A percentile compares a stretch with the other conserved stretches of the same genome.
These are phyloP conservation scores for Thermothielavioides terrestris DNA, from an alignment of 495 filamentous ascomycete species.

Conservation along the genomic window DNA sequence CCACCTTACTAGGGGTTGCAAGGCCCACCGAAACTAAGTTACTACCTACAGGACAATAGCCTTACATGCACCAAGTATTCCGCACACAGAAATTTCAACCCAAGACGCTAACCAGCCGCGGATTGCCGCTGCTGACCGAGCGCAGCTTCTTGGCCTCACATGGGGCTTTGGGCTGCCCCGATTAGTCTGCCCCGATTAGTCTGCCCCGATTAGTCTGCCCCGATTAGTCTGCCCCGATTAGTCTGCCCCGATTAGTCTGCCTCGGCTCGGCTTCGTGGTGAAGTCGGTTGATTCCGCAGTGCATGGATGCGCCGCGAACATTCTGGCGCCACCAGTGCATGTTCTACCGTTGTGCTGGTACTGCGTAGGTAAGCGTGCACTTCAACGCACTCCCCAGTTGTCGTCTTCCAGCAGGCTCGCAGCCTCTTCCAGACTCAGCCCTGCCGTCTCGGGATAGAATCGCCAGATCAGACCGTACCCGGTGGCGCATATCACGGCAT, in stretches of 20 bases:
- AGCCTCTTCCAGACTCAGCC: constrained; percentile 73
- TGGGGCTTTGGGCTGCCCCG: background rate
- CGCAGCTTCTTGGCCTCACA: background rate
- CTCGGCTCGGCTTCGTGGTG: too few relatives aligned
- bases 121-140: constrained; percentile 10
- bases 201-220: background rate
- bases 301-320: constrained; percentile 7
- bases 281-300: background rate
- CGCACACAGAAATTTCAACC: too few relatives aligned
- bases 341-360: background rate
- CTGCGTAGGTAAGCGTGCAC: too few relatives aligned
- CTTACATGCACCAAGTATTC: too few relatives aligned
- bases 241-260: too few relatives aligned
- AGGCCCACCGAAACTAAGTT: too few relatives aligned
- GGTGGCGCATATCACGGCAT: constrained; percentile 57
- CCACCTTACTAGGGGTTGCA: background rate
- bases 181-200: background rate
- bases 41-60: too few relatives aligned
- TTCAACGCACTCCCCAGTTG: constrained; percentile 56
- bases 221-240: too few relatives aligned
- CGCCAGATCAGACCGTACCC: constrained; percentile 59
- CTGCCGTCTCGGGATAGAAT: constrained; percentile 81
- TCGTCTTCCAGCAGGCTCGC: constrained; percentile 61
- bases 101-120: background rate
- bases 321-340: background rate